phyloP scores from a whole-genome alignment of 2,329 filamentous ascomycete genomes.

The Diaporthe sp. region DNA sequence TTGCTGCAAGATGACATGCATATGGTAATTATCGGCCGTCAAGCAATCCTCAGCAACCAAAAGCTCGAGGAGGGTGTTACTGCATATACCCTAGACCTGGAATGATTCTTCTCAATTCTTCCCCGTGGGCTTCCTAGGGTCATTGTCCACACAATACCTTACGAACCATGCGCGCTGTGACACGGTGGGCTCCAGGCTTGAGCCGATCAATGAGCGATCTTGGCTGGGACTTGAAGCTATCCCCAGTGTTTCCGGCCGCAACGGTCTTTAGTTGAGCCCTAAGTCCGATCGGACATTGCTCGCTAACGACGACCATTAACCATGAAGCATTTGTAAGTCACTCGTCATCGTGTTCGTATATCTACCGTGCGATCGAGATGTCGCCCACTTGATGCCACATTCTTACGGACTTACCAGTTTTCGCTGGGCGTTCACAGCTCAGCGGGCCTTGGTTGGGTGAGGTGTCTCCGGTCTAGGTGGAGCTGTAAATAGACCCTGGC shows the following conservation, averaged over 20 bases:
- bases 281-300: conserved; percentile 11
- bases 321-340: too few relatives aligned
- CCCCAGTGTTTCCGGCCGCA: not conserved
- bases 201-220: not conserved
- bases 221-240: not conserved
- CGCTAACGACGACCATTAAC: not conserved
- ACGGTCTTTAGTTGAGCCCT: not conserved
- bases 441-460: not conserved
- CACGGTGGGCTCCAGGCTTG: not conserved
- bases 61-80: not conserved
- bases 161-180: not conserved
- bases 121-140: too few relatives aligned
- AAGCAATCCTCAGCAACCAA: not conserved
- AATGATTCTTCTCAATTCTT: not conserved
- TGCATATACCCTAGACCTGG: not conserved
- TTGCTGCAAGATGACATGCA: not conserved
- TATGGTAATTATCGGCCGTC: not conserved
- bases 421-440: not conserved
- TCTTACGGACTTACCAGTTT: not conserved
- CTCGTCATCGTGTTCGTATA: conserved; percentile 17
- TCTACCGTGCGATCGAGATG: not conserved
- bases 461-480: not conserved
- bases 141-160: too few relatives aligned
- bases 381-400: not conserved
- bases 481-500: not conserved